A percentile compares a stretch with the other conserved stretches of the same genome.
phyloP scores from a whole-genome alignment of 768 basidiomycete species.

The Hemileccinum rubropunctum region DNA sequence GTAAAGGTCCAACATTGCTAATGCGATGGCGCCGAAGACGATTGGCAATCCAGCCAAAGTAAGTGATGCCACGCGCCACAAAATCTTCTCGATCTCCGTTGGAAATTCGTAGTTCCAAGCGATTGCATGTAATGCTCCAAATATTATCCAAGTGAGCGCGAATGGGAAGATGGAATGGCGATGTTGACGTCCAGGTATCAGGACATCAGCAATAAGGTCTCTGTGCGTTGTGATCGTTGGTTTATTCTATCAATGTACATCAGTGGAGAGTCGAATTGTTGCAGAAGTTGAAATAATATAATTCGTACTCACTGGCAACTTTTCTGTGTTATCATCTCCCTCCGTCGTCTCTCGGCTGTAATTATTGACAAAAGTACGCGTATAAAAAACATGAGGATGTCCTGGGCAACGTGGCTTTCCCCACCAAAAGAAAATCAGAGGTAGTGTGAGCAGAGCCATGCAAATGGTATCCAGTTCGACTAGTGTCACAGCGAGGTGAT shows the following conservation, averaged over 20 bases:
- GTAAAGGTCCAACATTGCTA: not conserved
- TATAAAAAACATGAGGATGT: not conserved
- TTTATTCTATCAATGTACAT: too few relatives aligned
- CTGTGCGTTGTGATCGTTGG: too few relatives aligned
- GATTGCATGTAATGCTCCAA: not conserved
- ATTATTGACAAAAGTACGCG: not conserved
- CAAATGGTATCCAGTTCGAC: conserved; percentile 1
- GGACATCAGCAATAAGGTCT: not conserved
- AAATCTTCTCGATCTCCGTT: not conserved
- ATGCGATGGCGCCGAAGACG: not conserved
- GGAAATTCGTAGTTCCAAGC: conserved; percentile 3
- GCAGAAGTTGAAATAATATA: too few relatives aligned
- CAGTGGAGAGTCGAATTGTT: not conserved
- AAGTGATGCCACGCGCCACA: conserved; percentile 1
- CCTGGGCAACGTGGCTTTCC: not conserved
- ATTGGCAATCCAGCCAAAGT: not conserved
- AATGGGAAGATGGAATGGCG: not conserved
- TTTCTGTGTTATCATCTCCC: not conserved
- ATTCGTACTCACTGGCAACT: not conserved
- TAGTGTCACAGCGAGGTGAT: not conserved
- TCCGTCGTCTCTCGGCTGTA: not conserved
- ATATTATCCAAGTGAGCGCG: not conserved
- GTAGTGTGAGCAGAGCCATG: not conserved
- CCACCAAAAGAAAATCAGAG: not conserved
- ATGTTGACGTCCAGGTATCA: not conserved